Evolutionary conservation across 1,284 basidiomycete species (phyloP).

Genomic region (Volvariella surrecta): DNA sequence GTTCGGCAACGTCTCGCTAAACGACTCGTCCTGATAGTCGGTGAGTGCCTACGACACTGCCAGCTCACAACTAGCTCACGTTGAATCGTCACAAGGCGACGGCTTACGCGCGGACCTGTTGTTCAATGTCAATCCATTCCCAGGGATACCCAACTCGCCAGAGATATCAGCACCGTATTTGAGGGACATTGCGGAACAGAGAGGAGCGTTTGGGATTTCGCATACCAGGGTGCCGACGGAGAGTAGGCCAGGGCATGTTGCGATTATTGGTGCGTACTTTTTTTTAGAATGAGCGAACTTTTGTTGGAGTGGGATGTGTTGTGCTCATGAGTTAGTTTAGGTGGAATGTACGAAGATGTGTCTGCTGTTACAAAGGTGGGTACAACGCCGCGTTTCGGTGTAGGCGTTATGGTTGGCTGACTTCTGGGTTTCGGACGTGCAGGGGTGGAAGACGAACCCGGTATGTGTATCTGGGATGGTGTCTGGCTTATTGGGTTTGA

Average conservation of each 20-base stretch:
- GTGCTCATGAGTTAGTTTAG: too few species aligned
- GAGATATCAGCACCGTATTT: slow-evolving; percentile 73
- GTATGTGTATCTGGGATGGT: slow-evolving; percentile 43
- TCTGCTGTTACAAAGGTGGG: slow-evolving; percentile 80
- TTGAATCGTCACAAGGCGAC: slow-evolving; percentile 44
- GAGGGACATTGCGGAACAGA: slow-evolving; percentile 52
- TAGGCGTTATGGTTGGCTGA: not conserved
- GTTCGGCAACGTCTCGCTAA: slow-evolving; percentile 46
- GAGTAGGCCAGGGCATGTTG: slow-evolving; percentile 84
- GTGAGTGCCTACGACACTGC: too few species aligned
- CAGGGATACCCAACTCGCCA: slow-evolving; percentile 40
- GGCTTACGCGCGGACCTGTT: slow-evolving; percentile 80
- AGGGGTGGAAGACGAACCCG: slow-evolving; percentile 90
- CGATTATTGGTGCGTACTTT: slow-evolving; percentile 77
- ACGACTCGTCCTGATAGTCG: slow-evolving; percentile 75
- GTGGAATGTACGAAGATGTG: slow-evolving; percentile 90
- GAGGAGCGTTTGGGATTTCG: slow-evolving; percentile 78
- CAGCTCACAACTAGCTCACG: not conserved
- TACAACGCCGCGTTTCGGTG: too few species aligned
- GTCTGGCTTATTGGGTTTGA: too few species aligned
- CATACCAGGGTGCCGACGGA: slow-evolving; percentile 89
- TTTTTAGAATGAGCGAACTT: too few species aligned
- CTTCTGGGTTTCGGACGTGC: slow-evolving; percentile 2
- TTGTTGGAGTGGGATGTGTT: too few species aligned
- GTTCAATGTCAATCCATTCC: slow-evolving; percentile 58